Evolutionary conservation across 495 filamentous ascomycete genomes (phyloP), one percentile per base, ranked within the genome.

Genomic region (Schizothecium vesticola): DNA sequence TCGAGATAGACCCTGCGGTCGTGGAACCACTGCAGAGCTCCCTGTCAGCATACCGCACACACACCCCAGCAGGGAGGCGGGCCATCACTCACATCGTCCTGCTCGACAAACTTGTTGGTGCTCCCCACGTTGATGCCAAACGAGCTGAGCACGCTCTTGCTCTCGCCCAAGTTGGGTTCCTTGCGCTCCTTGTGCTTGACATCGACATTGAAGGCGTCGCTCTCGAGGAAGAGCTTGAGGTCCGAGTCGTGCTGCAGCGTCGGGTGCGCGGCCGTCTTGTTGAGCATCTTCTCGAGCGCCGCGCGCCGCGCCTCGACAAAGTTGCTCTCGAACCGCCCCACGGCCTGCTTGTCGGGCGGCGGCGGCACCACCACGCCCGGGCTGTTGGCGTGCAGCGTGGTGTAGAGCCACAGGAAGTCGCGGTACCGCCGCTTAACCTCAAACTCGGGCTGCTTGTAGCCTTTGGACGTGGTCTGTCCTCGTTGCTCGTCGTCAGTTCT

Each of bases 401-500:
- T 97, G 74, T 98, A 99, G 23, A 99, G 89, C 95, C 95, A 99
- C 51, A 98, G 81, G 76, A 99, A 98, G 80, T 99, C 95, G 59
- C 95, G 88, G 80, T 97, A 99, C 68, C 95, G 88, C 67, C 95
- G 88, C 71, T 90, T 94, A 68, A 99, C 95, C 23, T 90, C 87
- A 69, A 99, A 99, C 74, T 97, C 93, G 29, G 89, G 85, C 69
- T 91, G 89, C 71, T 90, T 91, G 77, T 97, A 99, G 43, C 92
- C 95, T 80, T 97, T 98, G 3, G 96, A 98, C 7, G 93, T 90
- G 24, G 95, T 99, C 91, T 96, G 71, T 10, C 4, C 21, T 43
- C 31, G 43, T 31, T 31, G 8, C 67, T 57, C 71, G n/a, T 28
- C 9, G 57, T 69, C 29, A 66, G 56, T 24, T 8, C 21, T 8